These are phyloP conservation scores for Leptomonas seymouri DNA, from an alignment of 208 protist species.

Conservation along the genomic window DNA sequence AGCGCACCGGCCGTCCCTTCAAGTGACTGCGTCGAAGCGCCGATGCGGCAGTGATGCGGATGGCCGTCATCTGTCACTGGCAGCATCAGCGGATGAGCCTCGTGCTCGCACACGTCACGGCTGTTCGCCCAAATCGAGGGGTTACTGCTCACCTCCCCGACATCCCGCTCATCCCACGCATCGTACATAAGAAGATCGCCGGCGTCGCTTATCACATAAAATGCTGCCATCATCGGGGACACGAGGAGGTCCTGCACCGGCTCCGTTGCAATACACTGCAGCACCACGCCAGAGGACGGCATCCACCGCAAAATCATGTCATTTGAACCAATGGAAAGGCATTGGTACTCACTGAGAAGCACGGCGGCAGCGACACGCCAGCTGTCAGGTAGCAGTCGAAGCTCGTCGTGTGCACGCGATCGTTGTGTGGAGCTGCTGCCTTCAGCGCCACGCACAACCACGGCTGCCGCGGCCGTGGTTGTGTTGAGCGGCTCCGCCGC, in stretches of 20 bases:
- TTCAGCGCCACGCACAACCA: constrained; percentile 6
- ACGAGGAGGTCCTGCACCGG: constrained; percentile 60
- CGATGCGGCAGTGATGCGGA: constrained; percentile 24
- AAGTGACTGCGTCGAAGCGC: constrained; percentile 10
- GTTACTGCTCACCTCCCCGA: constrained; percentile 13
- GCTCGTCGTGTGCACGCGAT: neutral
- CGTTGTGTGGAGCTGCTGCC: neutral
- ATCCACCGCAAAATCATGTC: constrained; percentile 71
- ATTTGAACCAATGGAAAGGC: constrained; percentile 55
- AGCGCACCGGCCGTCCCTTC: neutral
- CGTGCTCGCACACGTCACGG: constrained; percentile 7
- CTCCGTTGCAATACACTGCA: constrained; percentile 57
- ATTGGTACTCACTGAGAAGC: constrained; percentile 65
- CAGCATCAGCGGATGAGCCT: constrained; percentile 23
- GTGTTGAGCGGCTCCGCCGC: constrained; percentile 25
- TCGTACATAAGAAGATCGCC: constrained; percentile 75
- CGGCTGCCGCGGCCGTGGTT: constrained; percentile 15
- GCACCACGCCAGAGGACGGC: constrained; percentile 55
- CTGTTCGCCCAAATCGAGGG: neutral
- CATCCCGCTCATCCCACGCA: constrained; percentile 61
- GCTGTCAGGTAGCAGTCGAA: neutral
- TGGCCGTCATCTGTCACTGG: constrained; percentile 33
- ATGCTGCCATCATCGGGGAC: constrained; percentile 63
- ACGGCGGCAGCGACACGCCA: constrained; percentile 52
- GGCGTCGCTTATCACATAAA: constrained; percentile 66